A percentile compares a stretch with the other conserved stretches of the same genome.
phyloP scores from a whole-genome alignment of 352 stramenopile species.

The Globisporangium nodosum region DNA sequence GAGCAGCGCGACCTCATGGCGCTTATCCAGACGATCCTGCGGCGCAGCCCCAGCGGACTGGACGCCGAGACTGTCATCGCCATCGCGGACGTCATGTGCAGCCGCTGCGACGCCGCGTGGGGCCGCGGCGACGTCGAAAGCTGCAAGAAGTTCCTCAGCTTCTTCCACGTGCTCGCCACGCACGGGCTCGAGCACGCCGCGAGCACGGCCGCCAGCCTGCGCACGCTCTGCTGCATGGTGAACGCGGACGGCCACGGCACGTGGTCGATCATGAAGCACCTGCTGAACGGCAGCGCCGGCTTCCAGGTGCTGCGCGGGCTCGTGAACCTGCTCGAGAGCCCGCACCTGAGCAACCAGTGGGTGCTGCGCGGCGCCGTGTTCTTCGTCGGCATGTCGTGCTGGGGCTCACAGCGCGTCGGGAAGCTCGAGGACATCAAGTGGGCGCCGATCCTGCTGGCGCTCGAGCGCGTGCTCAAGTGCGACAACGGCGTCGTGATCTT shows the following conservation, averaged over 20 bases:
- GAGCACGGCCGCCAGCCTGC: constrained; percentile 52
- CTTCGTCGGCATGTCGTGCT: constrained; percentile 87
- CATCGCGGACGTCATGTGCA: constrained; percentile 62
- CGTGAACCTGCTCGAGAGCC: constrained; percentile 68
- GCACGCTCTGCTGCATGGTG: constrained; percentile 77
- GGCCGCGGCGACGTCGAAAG: constrained; percentile 62
- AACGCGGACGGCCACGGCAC: constrained; percentile 79
- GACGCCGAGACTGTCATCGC: constrained; percentile 63
- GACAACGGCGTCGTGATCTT: constrained; percentile 80
- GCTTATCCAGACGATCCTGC: constrained; percentile 71
- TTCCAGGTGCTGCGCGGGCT: constrained; percentile 72
- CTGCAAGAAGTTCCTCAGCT: constrained; percentile 63
- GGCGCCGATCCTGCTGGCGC: constrained; percentile 58
- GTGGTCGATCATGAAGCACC: constrained; percentile 77
- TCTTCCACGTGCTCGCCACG: constrained; percentile 68
- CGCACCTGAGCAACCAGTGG: constrained; percentile 47
- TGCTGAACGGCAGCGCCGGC: constrained; percentile 56
- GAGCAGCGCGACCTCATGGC: constrained; percentile 69
- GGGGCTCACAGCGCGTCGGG: constrained; percentile 73
- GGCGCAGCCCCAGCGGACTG: constrained; percentile 45
- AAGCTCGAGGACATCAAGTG: constrained; percentile 75
- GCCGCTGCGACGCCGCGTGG: constrained; percentile 69
- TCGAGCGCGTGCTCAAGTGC: constrained; percentile 57
- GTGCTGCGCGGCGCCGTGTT: constrained; percentile 81
- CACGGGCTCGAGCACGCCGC: constrained; percentile 57